A percentile compares a stretch with the other conserved stretches of the same genome.
These are phyloP conservation scores for Russula abietina DNA, from an alignment of 768 basidiomycete species.

Conservation along the genomic window DNA sequence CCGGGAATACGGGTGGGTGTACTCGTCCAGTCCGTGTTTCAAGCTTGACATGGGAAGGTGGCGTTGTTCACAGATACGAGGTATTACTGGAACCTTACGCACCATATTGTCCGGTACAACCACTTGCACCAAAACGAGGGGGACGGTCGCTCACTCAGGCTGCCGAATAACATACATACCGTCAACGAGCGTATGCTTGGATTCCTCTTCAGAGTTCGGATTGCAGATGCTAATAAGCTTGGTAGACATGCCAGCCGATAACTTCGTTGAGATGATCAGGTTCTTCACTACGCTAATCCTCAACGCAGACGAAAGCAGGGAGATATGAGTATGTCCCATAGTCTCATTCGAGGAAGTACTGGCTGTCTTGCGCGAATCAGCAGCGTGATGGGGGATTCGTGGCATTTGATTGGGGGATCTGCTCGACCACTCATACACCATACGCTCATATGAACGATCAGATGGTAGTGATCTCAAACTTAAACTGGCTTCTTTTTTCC, in stretches of 20 bases:
- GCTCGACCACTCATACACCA: not conserved
- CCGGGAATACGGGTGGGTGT: conserved; percentile 34
- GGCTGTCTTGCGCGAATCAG: too few relatives aligned
- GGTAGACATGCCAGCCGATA: conserved; percentile 44
- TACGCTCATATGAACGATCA: too few relatives aligned
- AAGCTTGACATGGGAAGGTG: too few relatives aligned
- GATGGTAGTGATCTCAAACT: too few relatives aligned
- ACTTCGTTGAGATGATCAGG: conserved; percentile 56
- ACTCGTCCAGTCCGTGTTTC: conserved; percentile 19
- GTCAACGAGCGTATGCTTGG: conserved; percentile 41
- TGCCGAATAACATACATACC: conserved; percentile 46
- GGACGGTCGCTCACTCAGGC: fast-evolving
- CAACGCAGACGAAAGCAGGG: conserved; percentile 51
- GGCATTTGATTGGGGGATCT: too few relatives aligned
- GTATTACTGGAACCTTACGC: conserved; percentile 22
- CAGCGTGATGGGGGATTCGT: not conserved
- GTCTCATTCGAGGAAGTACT: not conserved
- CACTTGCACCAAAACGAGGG: conserved; percentile 26
- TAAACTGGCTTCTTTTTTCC: too few relatives aligned
- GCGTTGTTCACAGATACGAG: conserved; percentile 19
- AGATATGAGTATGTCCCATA: not conserved
- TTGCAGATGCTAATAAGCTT: not conserved
- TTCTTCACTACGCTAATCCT: conserved; percentile 65
- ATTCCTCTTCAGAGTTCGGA: not conserved
- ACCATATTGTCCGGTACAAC: conserved; percentile 21